Evolutionary conservation across 78 protist genomes (phyloP).

Genomic region (Cavenderia fasciculata): DNA sequence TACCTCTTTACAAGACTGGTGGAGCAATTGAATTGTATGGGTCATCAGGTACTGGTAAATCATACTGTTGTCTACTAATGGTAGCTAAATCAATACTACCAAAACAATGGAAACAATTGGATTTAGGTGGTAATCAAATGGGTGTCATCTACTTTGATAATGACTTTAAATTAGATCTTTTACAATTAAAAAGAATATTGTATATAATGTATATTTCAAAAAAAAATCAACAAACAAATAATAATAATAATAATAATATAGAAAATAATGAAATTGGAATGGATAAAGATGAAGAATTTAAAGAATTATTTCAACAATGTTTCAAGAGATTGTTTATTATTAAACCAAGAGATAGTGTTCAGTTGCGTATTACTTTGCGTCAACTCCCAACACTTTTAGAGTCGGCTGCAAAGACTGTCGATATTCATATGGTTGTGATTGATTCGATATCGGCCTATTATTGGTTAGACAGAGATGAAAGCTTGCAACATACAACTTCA

Average conservation of each 20-base stretch:
- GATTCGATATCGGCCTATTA: constrained; percentile 61
- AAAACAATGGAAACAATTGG: not conserved
- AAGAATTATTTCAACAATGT: constrained; percentile 19
- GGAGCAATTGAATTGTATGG: constrained; percentile 49
- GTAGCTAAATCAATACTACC: constrained; percentile 21
- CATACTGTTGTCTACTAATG: not conserved
- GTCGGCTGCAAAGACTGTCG: not conserved
- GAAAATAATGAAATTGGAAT: not conserved
- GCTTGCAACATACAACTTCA: too few relatives aligned
- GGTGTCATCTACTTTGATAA: constrained; percentile 68
- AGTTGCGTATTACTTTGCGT: constrained; percentile 15
- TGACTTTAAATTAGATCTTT: constrained; percentile 50
- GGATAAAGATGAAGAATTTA: not conserved
- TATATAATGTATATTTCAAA: not conserved
- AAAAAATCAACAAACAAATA: not conserved
- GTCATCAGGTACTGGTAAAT: constrained; percentile 12
- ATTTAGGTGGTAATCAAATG: constrained; percentile 39
- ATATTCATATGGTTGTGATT: constrained; percentile 19
- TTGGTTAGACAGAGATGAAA: constrained; percentile 60
- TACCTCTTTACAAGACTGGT: not conserved
- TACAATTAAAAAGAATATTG: not conserved
- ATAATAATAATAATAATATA: not conserved
- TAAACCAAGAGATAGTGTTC: constrained; percentile 38
- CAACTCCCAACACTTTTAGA: constrained; percentile 4
- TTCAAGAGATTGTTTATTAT: not conserved